These are phyloP conservation scores for Boletales sp. DNA, from an alignment of 768 basidiomycete species.

Conservation along the genomic window DNA sequence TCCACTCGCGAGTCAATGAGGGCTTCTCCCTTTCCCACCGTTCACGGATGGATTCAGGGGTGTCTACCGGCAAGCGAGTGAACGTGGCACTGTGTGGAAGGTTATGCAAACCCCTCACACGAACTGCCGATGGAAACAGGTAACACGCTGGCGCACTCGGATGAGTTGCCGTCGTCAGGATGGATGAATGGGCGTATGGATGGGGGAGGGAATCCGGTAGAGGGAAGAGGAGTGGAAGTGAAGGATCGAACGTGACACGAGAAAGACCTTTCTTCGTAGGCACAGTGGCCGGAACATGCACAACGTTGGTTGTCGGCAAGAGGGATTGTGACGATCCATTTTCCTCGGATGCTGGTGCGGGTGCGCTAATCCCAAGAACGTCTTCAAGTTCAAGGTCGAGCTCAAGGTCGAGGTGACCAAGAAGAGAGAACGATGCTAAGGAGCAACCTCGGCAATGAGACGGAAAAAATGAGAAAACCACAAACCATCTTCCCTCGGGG, in stretches of 20 bases:
- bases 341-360: slow-evolving; percentile 3
- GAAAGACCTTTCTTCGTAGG: slow-evolving; percentile 5
- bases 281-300: slow-evolving; percentile 1
- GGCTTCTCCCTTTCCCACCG: slow-evolving; percentile 69
- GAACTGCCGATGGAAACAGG: slow-evolving; percentile 33
- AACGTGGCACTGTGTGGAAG: slow-evolving; percentile 19
- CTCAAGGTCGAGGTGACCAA: slow-evolving; percentile 70
- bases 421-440: slow-evolving; percentile 68
- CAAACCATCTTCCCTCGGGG: slow-evolving; percentile 36
- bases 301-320: slow-evolving; percentile 1
- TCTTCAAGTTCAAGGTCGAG: slow-evolving; percentile 70
- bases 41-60: slow-evolving; percentile 48
- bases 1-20: slow-evolving; percentile 73
- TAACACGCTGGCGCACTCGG: slow-evolving; percentile 18
- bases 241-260: slow-evolving; percentile 45
- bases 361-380: slow-evolving; percentile 26
- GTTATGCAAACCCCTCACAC: slow-evolving; percentile 49
- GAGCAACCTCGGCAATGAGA: background rate
- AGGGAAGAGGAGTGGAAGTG: slow-evolving; percentile 64
- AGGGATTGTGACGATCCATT: slow-evolving; percentile 1
- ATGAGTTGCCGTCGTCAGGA: background rate
- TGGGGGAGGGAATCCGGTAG: slow-evolving; percentile 25
- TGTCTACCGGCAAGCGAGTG: slow-evolving; percentile 20
- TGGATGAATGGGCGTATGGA: slow-evolving; percentile 10
- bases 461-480: background rate